Conservation (phyloP, 1,139 yeast species). For the Suzukiozyma palmioleophila region DNA sequence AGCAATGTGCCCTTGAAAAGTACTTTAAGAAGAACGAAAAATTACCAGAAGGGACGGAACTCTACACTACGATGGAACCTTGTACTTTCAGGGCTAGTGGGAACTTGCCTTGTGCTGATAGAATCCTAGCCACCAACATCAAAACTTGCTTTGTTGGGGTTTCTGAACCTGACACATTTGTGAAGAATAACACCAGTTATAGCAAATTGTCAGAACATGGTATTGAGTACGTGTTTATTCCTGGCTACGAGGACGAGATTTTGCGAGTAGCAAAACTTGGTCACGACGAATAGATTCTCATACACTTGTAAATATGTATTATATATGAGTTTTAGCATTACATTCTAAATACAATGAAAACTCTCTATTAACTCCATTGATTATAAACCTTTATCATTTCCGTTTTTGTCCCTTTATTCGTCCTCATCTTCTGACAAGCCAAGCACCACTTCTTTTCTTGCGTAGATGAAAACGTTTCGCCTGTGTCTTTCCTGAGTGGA, state of each 20-base stretch:
- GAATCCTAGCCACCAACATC: constrained; percentile 58
- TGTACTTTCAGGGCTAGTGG: constrained; percentile 90
- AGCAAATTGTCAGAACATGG: constrained; percentile 49
- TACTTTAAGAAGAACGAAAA: constrained; percentile 38
- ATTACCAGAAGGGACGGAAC: constrained; percentile 73
- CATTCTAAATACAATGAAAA: too few relatives aligned
- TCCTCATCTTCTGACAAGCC: constrained; percentile 21
- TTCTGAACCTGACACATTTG: constrained; percentile 84
- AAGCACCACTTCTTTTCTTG: constrained; percentile 51
- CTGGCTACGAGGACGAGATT: constrained; percentile 78
- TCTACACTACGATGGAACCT: constrained; percentile 98
- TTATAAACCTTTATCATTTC: neutral
- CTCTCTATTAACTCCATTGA: too few relatives aligned
- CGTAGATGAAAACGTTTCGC: constrained; percentile 51
- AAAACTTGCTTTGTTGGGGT: constrained; percentile 87
- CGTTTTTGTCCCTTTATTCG: neutral
- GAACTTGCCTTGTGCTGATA: constrained; percentile 79
- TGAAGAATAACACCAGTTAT: constrained; percentile 67
- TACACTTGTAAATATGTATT: neutral
- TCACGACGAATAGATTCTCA: constrained; percentile 27
- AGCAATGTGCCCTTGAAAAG: constrained; percentile 88
- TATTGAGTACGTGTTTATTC: constrained; percentile 71
- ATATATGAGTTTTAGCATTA: too few relatives aligned
- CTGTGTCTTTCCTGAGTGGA: constrained; percentile 16
- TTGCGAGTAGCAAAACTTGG: constrained; percentile 74